Percentiles rank a stretch among this genome's conserved stretches.
Conservation (phyloP, 2,329 filamentous ascomycete genomes). For the Akanthomyces lecanii region DNA sequence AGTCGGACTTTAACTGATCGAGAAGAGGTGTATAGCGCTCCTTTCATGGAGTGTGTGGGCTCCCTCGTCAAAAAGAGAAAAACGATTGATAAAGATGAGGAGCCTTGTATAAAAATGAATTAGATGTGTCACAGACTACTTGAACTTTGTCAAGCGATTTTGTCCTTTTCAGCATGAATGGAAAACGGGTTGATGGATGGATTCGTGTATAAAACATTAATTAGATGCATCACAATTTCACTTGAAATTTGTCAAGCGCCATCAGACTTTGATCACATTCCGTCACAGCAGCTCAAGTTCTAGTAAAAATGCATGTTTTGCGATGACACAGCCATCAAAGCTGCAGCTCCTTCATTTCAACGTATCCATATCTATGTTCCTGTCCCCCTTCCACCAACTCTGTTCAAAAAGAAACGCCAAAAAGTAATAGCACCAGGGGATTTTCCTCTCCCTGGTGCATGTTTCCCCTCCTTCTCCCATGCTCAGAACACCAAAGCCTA, state of each 20-base stretch:
- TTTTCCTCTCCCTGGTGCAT: too few species aligned
- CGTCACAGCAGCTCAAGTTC: too few species aligned
- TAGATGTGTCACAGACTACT: not conserved
- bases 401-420: not conserved
- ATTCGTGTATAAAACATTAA: too few species aligned
- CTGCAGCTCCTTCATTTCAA: not conserved
- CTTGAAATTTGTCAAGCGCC: too few species aligned
- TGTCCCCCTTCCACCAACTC: not conserved
- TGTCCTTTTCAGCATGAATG: not conserved
- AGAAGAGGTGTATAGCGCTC: not conserved
- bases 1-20: not conserved
- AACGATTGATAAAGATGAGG: not conserved
- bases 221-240: too few species aligned
- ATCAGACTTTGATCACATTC: too few species aligned
- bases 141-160: not conserved
- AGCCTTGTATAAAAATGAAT: conserved; percentile 1
- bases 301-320: too few species aligned
- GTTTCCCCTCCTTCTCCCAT: not conserved
- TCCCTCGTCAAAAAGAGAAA: too few species aligned
- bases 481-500: not conserved
- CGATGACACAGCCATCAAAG: not conserved
- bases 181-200: too few species aligned
- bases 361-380: not conserved
- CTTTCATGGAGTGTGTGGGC: not conserved
- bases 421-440: not conserved